Conservation (phyloP, 2,329 filamentous ascomycete genomes). For the Colletotrichum navitas region DNA sequence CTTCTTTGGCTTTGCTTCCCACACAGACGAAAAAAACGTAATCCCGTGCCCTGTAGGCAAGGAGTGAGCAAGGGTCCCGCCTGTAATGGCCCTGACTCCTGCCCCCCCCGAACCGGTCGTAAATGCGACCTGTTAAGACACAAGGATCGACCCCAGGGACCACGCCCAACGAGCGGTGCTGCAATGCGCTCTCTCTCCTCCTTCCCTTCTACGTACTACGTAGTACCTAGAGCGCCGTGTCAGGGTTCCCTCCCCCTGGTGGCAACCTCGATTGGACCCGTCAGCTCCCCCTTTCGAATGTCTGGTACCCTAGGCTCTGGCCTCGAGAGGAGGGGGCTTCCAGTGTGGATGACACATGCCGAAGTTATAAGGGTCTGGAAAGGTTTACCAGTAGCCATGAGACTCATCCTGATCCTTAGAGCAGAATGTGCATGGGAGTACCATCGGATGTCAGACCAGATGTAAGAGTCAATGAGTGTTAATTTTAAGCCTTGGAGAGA, state of each 20-base stretch:
- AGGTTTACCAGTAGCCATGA: background rate
- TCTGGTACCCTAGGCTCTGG: slow-evolving; percentile 23
- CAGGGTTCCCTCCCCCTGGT: slow-evolving; percentile 20
- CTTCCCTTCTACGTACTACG: background rate
- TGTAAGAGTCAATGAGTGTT: background rate
- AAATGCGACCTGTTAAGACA: slow-evolving; percentile 23
- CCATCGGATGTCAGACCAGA: background rate
- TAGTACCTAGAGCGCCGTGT: slow-evolving; percentile 13
- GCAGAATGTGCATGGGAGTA: background rate
- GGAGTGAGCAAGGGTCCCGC: slow-evolving; percentile 24
- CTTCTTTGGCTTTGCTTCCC: background rate
- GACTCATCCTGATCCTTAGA: background rate
- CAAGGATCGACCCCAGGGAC: slow-evolving; percentile 24
- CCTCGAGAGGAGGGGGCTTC: slow-evolving; percentile 16
- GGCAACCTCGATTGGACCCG: slow-evolving; percentile 31
- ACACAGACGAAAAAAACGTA: background rate
- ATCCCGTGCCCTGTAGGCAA: background rate
- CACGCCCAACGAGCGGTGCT: background rate
- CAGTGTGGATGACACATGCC: slow-evolving; percentile 26
- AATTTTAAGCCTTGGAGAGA: background rate
- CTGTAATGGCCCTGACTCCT: slow-evolving; percentile 9
- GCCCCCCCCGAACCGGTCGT: slow-evolving; percentile 22
- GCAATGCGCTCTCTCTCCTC: slow-evolving; percentile 17
- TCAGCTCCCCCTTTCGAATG: slow-evolving; percentile 21
- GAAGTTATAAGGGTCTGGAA: slow-evolving; percentile 18